Evolutionary conservation across 495 filamentous ascomycete genomes (phyloP).

Genomic region (Cudoniella acicularis): DNA sequence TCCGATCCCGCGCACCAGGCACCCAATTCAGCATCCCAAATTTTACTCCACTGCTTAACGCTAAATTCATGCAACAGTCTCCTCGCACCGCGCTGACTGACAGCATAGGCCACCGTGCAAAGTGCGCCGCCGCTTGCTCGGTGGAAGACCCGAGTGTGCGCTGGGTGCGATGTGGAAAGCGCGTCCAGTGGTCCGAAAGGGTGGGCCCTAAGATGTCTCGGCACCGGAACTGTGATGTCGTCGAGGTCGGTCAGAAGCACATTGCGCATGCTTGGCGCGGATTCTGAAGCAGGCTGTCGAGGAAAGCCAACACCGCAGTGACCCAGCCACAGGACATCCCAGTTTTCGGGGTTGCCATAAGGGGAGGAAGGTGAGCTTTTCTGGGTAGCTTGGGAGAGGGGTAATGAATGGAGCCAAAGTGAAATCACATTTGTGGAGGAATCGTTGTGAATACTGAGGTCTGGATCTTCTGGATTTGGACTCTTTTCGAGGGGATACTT

Average conservation of each 20-base stretch:
- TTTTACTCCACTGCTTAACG: slow-evolving; percentile 29
- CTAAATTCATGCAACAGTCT: slow-evolving; percentile 40
- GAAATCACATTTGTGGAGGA: slow-evolving; percentile 7
- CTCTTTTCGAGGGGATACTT: slow-evolving; percentile 3
- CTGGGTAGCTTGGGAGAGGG: not conserved
- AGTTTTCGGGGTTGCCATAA: slow-evolving; percentile 37
- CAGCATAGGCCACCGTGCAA: slow-evolving; percentile 46
- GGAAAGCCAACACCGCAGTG: slow-evolving; percentile 46
- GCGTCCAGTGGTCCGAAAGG: slow-evolving; percentile 40
- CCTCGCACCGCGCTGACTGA: slow-evolving; percentile 40
- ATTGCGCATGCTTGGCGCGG: slow-evolving; percentile 11
- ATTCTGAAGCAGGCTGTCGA: not conserved
- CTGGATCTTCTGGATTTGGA: slow-evolving; percentile 7
- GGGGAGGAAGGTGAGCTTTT: slow-evolving; percentile 8
- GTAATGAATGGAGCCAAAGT: not conserved
- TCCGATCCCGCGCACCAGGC: slow-evolving; percentile 41
- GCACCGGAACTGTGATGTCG: slow-evolving; percentile 38
- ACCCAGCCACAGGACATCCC: slow-evolving; percentile 50
- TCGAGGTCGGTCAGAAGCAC: slow-evolving; percentile 30
- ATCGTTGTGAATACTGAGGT: slow-evolving; percentile 12
- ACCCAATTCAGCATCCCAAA: slow-evolving; percentile 43
- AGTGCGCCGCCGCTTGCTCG: slow-evolving; percentile 31
- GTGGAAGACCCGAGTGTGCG: slow-evolving; percentile 43
- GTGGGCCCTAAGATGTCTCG: slow-evolving; percentile 38
- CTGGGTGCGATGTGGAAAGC: slow-evolving; percentile 32